These are phyloP conservation scores for Curvularia lunata DNA, from an alignment of 2,329 filamentous ascomycete genomes.

Conservation along the genomic window DNA sequence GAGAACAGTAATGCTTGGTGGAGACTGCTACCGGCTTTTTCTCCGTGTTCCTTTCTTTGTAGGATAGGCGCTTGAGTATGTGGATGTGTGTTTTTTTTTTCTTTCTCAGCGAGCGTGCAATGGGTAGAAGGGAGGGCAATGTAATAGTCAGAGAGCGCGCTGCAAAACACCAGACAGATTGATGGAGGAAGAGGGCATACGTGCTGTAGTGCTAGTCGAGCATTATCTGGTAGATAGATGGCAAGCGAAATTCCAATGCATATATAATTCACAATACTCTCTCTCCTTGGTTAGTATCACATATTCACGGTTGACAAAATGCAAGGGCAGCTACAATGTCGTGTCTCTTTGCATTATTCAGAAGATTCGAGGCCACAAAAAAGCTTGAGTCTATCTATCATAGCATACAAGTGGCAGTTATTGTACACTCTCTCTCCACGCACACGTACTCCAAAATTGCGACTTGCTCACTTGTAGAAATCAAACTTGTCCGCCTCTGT, in stretches of 20 bases:
- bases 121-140: not conserved
- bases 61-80: not conserved
- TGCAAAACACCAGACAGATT: not conserved
- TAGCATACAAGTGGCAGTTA: constrained; percentile 30
- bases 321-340: not conserved
- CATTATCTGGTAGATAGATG: constrained; percentile 15
- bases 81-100: too few species aligned
- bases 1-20: not conserved
- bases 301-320: not conserved
- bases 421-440: not conserved
- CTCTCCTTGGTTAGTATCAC: not conserved
- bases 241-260: constrained; percentile 13
- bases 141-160: not conserved
- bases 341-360: constrained; percentile 5
- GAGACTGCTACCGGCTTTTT: not conserved
- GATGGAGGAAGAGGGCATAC: not conserved
- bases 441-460: not conserved
- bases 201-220: not conserved
- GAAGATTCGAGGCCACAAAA: constrained; percentile 3
- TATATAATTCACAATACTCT: constrained; percentile 4
- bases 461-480: constrained; percentile 55
- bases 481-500: constrained; percentile 79
- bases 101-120: not conserved
- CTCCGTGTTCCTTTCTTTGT: not conserved
- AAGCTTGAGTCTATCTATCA: constrained; percentile 23